Conservation (phyloP, 2,329 filamentous ascomycete species). For the Sodiomyces alkalinus region DNA sequence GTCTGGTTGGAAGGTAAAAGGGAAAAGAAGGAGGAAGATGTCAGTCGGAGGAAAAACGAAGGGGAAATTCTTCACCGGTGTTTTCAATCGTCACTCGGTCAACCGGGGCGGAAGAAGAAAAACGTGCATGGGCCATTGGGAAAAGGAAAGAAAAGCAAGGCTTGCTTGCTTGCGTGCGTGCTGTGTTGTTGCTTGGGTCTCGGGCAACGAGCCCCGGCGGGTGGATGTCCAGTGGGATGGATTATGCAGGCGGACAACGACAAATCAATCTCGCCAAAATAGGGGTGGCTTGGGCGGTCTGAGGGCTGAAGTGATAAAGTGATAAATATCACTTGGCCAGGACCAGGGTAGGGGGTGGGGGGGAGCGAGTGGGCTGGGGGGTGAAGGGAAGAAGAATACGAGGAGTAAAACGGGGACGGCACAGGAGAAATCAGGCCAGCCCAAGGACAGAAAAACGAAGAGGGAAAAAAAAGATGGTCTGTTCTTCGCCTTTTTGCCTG, state of each 20-base stretch:
- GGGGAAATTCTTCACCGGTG: slow-evolving; percentile 2
- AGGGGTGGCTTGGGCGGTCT: slow-evolving; percentile 1
- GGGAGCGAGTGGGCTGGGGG: too few species aligned
- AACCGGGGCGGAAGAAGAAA: slow-evolving; percentile 5
- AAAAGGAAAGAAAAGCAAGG: too few species aligned
- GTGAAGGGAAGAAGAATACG: too few species aligned
- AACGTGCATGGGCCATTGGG: slow-evolving; percentile 1
- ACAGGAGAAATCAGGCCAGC: too few species aligned
- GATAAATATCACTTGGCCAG: too few species aligned
- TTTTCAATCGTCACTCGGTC: slow-evolving; percentile 6
- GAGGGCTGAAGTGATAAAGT: background rate
- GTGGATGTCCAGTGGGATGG: too few species aligned
- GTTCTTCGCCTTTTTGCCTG: too few species aligned
- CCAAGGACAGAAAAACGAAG: too few species aligned
- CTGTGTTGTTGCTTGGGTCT: background rate
- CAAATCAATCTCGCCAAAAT: slow-evolving; percentile 1
- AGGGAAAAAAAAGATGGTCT: too few species aligned
- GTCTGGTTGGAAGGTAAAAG: slow-evolving; percentile 7
- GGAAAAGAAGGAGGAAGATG: slow-evolving; percentile 7
- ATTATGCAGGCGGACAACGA: background rate
- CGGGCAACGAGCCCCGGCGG: background rate
- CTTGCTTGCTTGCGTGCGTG: too few species aligned
- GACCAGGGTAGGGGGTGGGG: too few species aligned
- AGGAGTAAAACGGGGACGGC: too few species aligned
- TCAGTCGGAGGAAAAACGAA: slow-evolving; percentile 10